Evolutionary conservation across 176 grass and related monocot genomes (phyloP).

Genomic region (Bromus sterilis): DNA sequence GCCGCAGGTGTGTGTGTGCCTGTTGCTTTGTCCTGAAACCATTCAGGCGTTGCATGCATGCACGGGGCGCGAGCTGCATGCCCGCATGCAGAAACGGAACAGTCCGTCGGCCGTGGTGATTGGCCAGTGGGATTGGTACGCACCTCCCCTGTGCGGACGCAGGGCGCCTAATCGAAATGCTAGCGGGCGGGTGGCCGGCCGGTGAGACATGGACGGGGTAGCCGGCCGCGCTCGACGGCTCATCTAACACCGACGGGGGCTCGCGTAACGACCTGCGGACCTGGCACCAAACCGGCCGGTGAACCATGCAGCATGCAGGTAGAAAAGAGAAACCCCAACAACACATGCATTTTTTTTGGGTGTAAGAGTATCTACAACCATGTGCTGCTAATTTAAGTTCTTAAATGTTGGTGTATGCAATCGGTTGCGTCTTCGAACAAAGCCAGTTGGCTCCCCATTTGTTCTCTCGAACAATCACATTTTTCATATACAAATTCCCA

Average conservation of each 20-base stretch:
- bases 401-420: no score
- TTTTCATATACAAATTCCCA: no score
- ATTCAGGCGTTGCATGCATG: neutral
- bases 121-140: neutral
- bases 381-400: no score
- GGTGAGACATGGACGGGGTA: neutral
- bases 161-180: neutral
- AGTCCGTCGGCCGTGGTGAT: neutral
- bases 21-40: constrained; percentile 16
- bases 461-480: no score
- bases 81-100: neutral
- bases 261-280: constrained; percentile 21
- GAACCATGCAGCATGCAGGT: neutral
- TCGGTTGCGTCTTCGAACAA: no score
- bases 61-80: neutral
- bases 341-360: no score
- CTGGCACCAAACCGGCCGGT: constrained; percentile 38
- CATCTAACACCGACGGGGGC: constrained; percentile 12
- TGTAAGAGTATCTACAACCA: no score
- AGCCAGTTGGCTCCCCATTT: no score
- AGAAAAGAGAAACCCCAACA: constrained; percentile 7
- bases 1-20: neutral
- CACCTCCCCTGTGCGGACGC: neutral
- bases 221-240: neutral
- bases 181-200: constrained; percentile 4